Base-by-base conservation (phyloP, 2,329 filamentous ascomycete genomes). In the Amauroascus niger region DNA sequence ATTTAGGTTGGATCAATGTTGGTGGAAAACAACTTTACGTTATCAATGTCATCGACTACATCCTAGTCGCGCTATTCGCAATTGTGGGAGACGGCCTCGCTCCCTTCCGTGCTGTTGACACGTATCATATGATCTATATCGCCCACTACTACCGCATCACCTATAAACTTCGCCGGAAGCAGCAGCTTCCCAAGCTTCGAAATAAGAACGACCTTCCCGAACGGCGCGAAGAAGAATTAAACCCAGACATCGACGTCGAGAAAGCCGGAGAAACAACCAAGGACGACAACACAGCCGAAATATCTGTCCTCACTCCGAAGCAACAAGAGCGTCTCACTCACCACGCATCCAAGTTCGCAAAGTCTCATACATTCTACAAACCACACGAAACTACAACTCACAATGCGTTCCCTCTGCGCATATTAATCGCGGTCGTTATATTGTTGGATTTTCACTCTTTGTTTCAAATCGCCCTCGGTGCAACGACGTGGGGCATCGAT, bases 341-440 rank as follows among this genome's bases (percentile, higher is more conserved):
- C 64, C 88, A 94, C 63, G 85, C 90, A 64, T 78, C 76, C 60
- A 91, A 90, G 63, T 86, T 93, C 63, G 78, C 84, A 64, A 88
- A 85, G 61, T 88, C 84, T 0, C 88, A 94, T 66, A 89, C 86
- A 5, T 94, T 91, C 68, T 94, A 94, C 75, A 90, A 90, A 63
- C 87, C 88, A 0, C 85, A 94, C 67, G 88, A 94, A 69, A 94
- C 88, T 0, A 76, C 81, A 32, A 94, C 88, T 0, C 88, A 94
- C 65, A 77, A 82, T 64, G 84, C 88, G 0, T 94, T 94, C 57
- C 87, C 88, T 0, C 73, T 90, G 1, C 77, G 79, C 30, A 75
- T 88, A 5, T 80, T 94, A 30, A 77, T 93, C 35, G 82, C 86
- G 54, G 83, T 91, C 55, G 84, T 91, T n/a, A 75, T 87, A 6